Evolutionary conservation across 495 filamentous ascomycete genomes (phyloP).

Genomic region (Immersiella caudata): DNA sequence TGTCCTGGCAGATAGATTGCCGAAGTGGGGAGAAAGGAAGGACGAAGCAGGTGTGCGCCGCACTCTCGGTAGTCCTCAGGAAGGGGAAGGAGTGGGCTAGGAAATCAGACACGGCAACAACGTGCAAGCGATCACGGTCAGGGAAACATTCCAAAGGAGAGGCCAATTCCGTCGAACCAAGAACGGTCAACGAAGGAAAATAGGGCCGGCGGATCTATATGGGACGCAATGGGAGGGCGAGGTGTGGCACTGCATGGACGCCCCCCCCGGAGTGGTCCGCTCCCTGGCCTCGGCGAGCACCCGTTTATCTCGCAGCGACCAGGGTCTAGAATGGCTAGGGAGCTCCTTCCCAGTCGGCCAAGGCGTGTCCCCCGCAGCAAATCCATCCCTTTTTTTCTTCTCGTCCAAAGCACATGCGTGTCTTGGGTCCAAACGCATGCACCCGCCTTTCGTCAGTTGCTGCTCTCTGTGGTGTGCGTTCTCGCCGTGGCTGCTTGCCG

Average conservation of each 20-base stretch:
- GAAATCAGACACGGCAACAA: background rate
- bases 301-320: conserved; percentile 9
- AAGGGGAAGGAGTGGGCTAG: conserved; percentile 9
- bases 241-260: conserved; percentile 3
- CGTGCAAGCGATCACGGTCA: background rate
- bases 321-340: background rate
- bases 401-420: conserved; percentile 14
- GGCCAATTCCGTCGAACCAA: conserved; percentile 19
- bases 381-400: conserved; percentile 13
- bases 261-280: background rate
- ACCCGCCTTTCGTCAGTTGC: conserved; percentile 2
- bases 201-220: conserved; percentile 20
- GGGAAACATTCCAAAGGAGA: conserved; percentile 22
- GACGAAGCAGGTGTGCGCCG: conserved; percentile 7
- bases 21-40: background rate
- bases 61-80: conserved; percentile 6
- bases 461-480: background rate
- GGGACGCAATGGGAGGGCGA: conserved; percentile 5
- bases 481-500: background rate
- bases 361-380: background rate
- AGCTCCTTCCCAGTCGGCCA: background rate
- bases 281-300: conserved; percentile 1
- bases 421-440: conserved; percentile 21
- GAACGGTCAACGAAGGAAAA: conserved; percentile 7
- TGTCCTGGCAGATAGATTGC: background rate